Evolutionary conservation across 2,329 filamentous ascomycete genomes (phyloP), one percentile per base, ranked within the genome.

Genomic region (Diaporthe citri): DNA sequence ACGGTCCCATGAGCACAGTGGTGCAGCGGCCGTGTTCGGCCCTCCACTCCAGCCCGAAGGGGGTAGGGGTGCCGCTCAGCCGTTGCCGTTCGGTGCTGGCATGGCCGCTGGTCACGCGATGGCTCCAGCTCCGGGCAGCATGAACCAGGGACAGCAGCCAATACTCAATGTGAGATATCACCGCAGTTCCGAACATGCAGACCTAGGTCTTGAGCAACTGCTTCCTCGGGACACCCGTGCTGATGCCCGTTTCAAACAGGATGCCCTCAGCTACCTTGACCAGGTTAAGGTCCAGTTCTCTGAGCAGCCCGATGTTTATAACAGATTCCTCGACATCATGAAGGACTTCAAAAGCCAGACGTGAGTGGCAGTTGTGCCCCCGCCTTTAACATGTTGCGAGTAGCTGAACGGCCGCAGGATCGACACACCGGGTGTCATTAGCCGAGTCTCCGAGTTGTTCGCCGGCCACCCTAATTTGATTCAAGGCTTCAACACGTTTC

Each of bases 291-390:
- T 98, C 39, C 96, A 98, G 81, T 99, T 99, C 79, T 94, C 95
- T 76, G 96, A 98, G 77, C 95, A 98, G 79, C 96, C 97, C 5
- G 96, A 98, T 83, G 97, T 99, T 0, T 99, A 99, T 81, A 98
- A 98, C 81, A 90, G 94, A 51, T 98, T 99, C 80, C 86, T 99
- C 60, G 97, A 99, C 80, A 99, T 99, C 66, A 99, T 99, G 97
- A 99, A 99, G 82, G 97, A 99, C 80, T 99, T 99, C 84, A 99
- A 99, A 85, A 98, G 95, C 80, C 96, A 98, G 85, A 95, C 96
- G 91, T 96, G 87, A 86, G 93, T 89, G 17, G 15, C 73, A 62
- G 57, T 55, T 57, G 39, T 72, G n/a, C 17, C 22, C 48, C 75
- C 52, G 25, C 22, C 17, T 15, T 41, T 31, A n/a, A 59, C 46